Evolutionary conservation across 805 yeast species (phyloP).

Genomic region (Lachancea mirantina): DNA sequence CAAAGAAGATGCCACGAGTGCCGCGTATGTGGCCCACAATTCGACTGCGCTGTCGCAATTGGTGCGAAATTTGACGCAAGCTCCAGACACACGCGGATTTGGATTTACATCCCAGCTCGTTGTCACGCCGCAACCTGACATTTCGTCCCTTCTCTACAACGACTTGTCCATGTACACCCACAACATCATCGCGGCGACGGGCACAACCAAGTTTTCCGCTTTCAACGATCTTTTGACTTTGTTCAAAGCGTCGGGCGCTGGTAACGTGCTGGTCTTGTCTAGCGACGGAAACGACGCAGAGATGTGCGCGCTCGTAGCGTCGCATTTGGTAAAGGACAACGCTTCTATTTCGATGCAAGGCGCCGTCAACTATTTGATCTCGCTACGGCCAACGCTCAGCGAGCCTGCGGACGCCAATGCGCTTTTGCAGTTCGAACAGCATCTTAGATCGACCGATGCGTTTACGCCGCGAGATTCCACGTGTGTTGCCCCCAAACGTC

Average conservation of each 20-base stretch:
- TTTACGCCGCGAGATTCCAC: too few relatives aligned
- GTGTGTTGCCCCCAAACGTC: too few relatives aligned
- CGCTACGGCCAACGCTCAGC: constrained; percentile 22
- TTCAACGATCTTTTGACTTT: constrained; percentile 27
- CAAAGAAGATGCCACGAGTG: constrained; percentile 13
- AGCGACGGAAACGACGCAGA: constrained; percentile 25
- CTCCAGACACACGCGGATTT: neutral
- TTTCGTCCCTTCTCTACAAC: constrained; percentile 5
- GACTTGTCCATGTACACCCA: constrained; percentile 5
- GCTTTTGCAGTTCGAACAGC: too few relatives aligned
- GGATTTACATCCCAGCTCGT: constrained; percentile 2
- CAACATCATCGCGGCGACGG: constrained; percentile 9
- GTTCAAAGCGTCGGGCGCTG: constrained; percentile 16
- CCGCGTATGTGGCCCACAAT: constrained; percentile 21
- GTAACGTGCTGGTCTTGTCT: constrained; percentile 22
- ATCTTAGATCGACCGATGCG: too few relatives aligned
- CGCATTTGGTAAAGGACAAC: constrained; percentile 21
- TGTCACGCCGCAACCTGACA: constrained; percentile 13
- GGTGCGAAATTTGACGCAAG: constrained; percentile 4
- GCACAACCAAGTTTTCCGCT: constrained; percentile 17
- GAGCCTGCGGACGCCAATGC: too few relatives aligned
- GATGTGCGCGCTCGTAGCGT: constrained; percentile 20
- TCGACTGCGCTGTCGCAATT: constrained; percentile 13
- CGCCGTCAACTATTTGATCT: constrained; percentile 26
- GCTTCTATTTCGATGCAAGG: constrained; percentile 19